Evolutionary conservation across 352 stramenopile species (phyloP).

Genomic region (Thraustochytrium striatum): DNA sequence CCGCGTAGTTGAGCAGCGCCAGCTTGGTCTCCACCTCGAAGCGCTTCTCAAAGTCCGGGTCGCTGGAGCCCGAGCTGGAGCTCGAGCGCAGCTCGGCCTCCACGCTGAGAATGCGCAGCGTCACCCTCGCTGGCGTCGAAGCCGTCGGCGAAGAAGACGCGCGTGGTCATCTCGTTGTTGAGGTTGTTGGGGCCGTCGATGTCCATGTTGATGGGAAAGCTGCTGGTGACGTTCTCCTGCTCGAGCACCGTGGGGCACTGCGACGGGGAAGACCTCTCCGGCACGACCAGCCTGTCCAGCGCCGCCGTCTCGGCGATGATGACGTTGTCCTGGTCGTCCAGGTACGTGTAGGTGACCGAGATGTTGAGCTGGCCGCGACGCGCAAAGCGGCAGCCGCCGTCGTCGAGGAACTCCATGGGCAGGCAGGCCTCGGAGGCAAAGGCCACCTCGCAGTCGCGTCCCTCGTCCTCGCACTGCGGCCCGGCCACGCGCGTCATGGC

Average conservation of each 20-base stretch:
- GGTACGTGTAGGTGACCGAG: neutral
- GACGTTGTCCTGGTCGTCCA: neutral
- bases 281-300: too few species aligned
- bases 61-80: too few species aligned
- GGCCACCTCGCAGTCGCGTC: neutral
- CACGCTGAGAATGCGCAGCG: neutral
- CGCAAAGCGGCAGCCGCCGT: neutral
- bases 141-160: neutral
- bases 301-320: neutral
- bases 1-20: neutral
- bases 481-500: neutral
- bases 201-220: neutral
- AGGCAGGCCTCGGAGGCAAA: neutral
- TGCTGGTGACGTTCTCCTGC: neutral
- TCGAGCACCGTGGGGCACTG: neutral
- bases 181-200: neutral
- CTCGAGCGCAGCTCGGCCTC: neutral
- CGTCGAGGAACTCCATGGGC: neutral
- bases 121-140: neutral
- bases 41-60: neutral
- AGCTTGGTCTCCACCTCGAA: constrained; percentile 20
- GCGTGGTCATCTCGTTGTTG: neutral
- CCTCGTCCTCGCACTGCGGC: neutral
- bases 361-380: neutral
- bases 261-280: neutral